Evolutionary conservation across 2,329 filamentous ascomycete species (phyloP).

Genomic region (Hansfordia pulvinata): DNA sequence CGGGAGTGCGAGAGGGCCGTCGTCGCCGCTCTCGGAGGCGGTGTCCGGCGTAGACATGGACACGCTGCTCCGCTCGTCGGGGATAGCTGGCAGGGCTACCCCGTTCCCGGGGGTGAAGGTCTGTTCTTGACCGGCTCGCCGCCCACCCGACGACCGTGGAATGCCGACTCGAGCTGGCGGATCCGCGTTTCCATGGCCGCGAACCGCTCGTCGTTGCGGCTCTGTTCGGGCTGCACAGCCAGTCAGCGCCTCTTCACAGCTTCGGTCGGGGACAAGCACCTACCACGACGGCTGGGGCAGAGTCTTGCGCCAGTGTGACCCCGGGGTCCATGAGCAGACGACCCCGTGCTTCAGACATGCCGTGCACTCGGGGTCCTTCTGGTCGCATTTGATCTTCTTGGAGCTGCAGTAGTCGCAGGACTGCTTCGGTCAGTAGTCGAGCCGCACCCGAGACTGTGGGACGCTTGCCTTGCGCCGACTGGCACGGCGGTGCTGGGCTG

Average conservation of each 20-base stretch:
- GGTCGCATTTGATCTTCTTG: slow-evolving; percentile 1
- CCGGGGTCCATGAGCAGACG: not conserved
- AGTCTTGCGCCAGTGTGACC: not conserved
- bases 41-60: not conserved
- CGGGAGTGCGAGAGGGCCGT: not conserved
- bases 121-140: not conserved
- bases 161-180: not conserved
- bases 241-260: not conserved
- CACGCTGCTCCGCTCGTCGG: not conserved
- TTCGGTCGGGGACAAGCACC: not conserved
- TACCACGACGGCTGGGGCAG: too few species aligned
- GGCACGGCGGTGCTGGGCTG: too few species aligned
- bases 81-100: not conserved
- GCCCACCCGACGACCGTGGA: not conserved
- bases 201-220: too few species aligned
- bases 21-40: not conserved
- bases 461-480: too few species aligned
- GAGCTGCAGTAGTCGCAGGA: not conserved
- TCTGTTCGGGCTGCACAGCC: not conserved
- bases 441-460: too few species aligned
- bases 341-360: not conserved
- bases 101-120: too few species aligned
- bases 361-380: not conserved
- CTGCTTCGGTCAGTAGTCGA: too few species aligned
- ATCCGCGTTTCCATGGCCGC: not conserved